These are phyloP conservation scores for Lojkania enalia DNA, from an alignment of 2,329 filamentous ascomycete genomes.

Conservation along the genomic window DNA sequence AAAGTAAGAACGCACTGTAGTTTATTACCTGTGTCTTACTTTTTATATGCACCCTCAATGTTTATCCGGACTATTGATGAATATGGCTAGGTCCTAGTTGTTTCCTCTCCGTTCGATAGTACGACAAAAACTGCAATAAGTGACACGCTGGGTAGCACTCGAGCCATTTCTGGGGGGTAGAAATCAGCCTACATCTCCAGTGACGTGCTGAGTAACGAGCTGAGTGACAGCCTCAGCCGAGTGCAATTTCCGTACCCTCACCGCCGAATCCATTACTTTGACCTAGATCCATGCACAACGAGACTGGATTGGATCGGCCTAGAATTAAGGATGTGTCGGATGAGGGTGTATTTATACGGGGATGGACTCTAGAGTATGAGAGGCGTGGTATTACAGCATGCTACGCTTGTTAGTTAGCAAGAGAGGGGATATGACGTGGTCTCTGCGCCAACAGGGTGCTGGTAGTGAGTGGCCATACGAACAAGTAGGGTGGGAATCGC, in stretches of 20 bases:
- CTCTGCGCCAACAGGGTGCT: conserved; percentile 14
- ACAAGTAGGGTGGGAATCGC: too few species aligned
- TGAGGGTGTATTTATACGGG: conserved; percentile 19
- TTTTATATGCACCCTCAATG: conserved; percentile 14
- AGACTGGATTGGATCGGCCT: conserved; percentile 20
- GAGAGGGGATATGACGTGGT: conserved; percentile 18
- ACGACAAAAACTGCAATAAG: conserved; percentile 15
- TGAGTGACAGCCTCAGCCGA: conserved; percentile 16
- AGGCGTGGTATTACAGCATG: conserved; percentile 18
- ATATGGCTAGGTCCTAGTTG: conserved; percentile 14
- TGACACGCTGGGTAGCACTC: conserved; percentile 18
- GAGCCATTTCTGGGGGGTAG: conserved; percentile 13
- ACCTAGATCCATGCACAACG: conserved; percentile 15
- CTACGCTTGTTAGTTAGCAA: conserved; percentile 15
- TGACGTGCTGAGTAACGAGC: conserved; percentile 14
- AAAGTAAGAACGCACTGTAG: conserved; percentile 3
- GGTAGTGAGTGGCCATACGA: conserved; percentile 14
- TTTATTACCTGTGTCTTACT: conserved; percentile 4
- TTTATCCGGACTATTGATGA: conserved; percentile 16
- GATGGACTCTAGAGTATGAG: conserved; percentile 17
- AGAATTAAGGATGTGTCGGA: conserved; percentile 19
- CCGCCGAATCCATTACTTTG: conserved; percentile 18
- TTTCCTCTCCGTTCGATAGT: conserved; percentile 14
- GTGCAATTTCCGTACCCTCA: conserved; percentile 17
- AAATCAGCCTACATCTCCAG: conserved; percentile 18